Evolutionary conservation across 768 basidiomycete genomes (phyloP).

Genomic region (Kwoniella dejecticola): DNA sequence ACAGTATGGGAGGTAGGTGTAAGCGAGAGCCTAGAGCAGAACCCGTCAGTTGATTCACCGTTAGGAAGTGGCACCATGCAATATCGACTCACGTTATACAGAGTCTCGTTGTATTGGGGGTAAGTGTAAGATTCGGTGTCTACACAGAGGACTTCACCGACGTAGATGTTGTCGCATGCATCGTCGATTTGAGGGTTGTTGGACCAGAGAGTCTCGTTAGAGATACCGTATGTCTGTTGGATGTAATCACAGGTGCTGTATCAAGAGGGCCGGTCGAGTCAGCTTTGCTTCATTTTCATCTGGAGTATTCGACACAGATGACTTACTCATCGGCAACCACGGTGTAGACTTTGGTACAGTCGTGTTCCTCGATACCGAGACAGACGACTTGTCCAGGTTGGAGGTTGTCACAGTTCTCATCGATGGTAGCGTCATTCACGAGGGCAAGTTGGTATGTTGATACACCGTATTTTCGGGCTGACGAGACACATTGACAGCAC

Average conservation of each 20-base stretch:
- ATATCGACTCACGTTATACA: slow-evolving; percentile 43
- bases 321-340: slow-evolving; percentile 62
- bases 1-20: slow-evolving; percentile 41
- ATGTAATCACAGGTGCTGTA: slow-evolving; percentile 63
- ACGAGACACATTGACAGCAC: too few relatives aligned
- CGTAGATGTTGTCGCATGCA: slow-evolving; percentile 65
- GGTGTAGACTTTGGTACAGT: slow-evolving; percentile 67
- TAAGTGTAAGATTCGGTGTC: slow-evolving; percentile 59
- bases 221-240: slow-evolving; percentile 57
- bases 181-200: slow-evolving; percentile 77
- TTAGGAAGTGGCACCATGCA: too few relatives aligned
- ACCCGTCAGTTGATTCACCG: neutral
- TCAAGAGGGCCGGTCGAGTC: neutral
- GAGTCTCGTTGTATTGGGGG: slow-evolving; percentile 48
- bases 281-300: neutral
- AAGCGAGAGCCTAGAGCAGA: slow-evolving; percentile 29
- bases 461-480: slow-evolving; percentile 50
- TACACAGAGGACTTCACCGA: slow-evolving; percentile 73
- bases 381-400: slow-evolving; percentile 64
- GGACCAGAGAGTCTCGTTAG: slow-evolving; percentile 61
- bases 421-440: slow-evolving; percentile 62
- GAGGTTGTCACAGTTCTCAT: slow-evolving; percentile 66
- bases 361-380: slow-evolving; percentile 64
- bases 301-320: neutral
- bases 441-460: slow-evolving; percentile 72